A percentile compares a stretch with the other conserved stretches of the same genome.
Evolutionary conservation across 129 eudicot species (phyloP).

Genomic region (Flaveria robusta): DNA sequence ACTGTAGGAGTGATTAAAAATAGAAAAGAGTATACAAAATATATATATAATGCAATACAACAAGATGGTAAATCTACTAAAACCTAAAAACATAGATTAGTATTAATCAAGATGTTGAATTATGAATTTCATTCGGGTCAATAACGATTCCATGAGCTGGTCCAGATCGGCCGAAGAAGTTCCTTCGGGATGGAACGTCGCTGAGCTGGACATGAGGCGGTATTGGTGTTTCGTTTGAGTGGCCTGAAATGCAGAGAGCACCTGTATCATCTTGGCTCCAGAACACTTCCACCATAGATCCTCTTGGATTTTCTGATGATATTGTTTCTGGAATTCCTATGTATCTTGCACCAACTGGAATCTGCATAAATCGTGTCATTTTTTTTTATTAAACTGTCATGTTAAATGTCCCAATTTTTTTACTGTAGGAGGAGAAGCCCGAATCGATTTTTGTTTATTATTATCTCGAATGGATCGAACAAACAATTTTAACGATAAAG

Average conservation of each 20-base stretch:
- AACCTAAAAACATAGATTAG: background rate
- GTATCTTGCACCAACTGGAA: constrained; percentile 84
- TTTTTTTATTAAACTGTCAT: background rate
- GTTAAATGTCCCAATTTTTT: background rate
- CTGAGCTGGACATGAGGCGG: constrained; percentile 53
- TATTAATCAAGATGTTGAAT: constrained; percentile 24
- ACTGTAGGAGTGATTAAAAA: background rate
- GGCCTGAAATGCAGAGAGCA: constrained; percentile 67
- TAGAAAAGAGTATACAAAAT: background rate
- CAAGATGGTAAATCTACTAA: background rate
- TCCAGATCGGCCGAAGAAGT: constrained; percentile 39
- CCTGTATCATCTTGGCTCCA: constrained; percentile 95
- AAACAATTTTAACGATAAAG: background rate
- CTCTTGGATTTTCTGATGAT: constrained; percentile 72
- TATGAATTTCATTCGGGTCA: constrained; percentile 53
- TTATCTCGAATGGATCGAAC: background rate
- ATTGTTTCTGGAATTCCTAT: constrained; percentile 75
- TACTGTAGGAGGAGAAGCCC: background rate
- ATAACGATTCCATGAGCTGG: constrained; percentile 65
- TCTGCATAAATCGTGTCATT: constrained; percentile 41
- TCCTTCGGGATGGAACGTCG: constrained; percentile 41
- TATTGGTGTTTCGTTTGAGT: constrained; percentile 62
- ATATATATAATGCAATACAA: background rate
- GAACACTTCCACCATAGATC: constrained; percentile 79
- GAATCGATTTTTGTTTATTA: background rate